phyloP scores from a whole-genome alignment of 768 basidiomycete species.

The Inosperma sp. region DNA sequence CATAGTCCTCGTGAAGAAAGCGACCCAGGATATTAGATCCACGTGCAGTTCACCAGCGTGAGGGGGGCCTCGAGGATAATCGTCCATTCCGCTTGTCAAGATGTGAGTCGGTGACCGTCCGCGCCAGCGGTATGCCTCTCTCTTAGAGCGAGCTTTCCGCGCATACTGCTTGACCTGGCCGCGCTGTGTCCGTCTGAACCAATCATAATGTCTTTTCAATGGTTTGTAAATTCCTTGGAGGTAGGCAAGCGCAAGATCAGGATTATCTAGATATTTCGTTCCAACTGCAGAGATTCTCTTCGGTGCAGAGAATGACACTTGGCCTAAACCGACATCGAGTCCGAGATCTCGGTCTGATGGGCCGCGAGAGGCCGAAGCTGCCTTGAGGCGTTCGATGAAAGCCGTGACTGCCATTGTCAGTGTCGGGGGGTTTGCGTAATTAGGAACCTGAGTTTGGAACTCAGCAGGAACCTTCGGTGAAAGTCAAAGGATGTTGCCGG shows the following conservation, averaged over 20 bases:
- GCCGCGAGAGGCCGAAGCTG: slow-evolving; percentile 32
- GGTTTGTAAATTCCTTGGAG: slow-evolving; percentile 78
- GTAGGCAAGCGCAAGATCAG: slow-evolving; percentile 58
- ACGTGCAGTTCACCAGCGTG: slow-evolving; percentile 90
- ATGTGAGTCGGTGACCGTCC: slow-evolving; percentile 84
- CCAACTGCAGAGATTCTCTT: slow-evolving; percentile 19
- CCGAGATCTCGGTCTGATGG: slow-evolving; percentile 62
- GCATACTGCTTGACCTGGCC: slow-evolving; percentile 92
- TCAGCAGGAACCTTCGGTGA: slow-evolving; percentile 84
- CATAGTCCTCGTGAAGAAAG: slow-evolving; percentile 93
- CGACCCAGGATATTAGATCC: slow-evolving; percentile 95
- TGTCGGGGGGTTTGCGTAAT: slow-evolving; percentile 93
- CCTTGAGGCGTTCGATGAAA: slow-evolving; percentile 72
- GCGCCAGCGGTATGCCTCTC: slow-evolving; percentile 93
- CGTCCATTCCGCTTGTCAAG: slow-evolving; percentile 93
- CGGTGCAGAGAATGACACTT: slow-evolving; percentile 44
- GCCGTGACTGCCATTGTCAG: slow-evolving; percentile 90
- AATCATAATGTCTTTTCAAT: slow-evolving; percentile 88
- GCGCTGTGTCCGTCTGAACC: slow-evolving; percentile 92
- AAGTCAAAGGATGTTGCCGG: not conserved
- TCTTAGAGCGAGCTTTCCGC: slow-evolving; percentile 76
- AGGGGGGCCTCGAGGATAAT: slow-evolving; percentile 88
- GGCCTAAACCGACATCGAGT: slow-evolving; percentile 55
- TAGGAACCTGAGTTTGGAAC: slow-evolving; percentile 92
- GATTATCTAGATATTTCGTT: slow-evolving; percentile 50